Percentiles rank a stretch among this genome's conserved stretches.
phyloP scores from a whole-genome alignment of 768 basidiomycete species.

The Artomyces pyxidatus region DNA sequence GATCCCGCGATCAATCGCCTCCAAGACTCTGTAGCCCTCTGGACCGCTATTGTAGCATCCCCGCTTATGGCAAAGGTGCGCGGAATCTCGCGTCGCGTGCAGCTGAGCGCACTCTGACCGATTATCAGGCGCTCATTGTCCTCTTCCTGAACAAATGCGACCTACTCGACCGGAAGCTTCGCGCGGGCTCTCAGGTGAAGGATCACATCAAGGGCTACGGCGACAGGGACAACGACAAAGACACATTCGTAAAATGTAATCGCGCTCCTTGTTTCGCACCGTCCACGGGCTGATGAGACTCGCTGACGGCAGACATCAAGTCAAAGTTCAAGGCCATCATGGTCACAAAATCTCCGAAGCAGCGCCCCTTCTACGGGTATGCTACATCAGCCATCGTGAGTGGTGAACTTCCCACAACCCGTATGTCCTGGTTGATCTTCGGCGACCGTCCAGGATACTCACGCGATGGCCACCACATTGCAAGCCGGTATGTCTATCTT shows the following conservation, averaged over 20 bases:
- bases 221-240: constrained; percentile 60
- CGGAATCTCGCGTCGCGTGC: too few species aligned
- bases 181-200: constrained; percentile 53
- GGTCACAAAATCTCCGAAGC: constrained; percentile 50
- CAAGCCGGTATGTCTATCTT: background rate
- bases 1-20: constrained; percentile 59
- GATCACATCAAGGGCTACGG: constrained; percentile 69
- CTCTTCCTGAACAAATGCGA: constrained; percentile 78
- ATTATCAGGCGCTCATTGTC: constrained; percentile 36
- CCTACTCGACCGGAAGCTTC: constrained; percentile 63
- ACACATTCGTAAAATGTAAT: constrained; percentile 65
- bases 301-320: constrained; percentile 50
- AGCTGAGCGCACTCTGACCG: too few species aligned
- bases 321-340: constrained; percentile 72
- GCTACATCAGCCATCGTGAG: constrained; percentile 67
- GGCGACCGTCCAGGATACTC: background rate
- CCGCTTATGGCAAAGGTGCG: constrained; percentile 50
- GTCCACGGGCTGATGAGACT: constrained; percentile 10
- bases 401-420: too few species aligned
- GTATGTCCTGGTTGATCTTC: too few species aligned
- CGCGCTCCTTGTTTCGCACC: background rate
- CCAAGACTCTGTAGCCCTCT: constrained; percentile 66
- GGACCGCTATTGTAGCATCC: constrained; percentile 62
- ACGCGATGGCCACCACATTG: background rate
- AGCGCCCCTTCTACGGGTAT: constrained; percentile 63